Evolutionary conservation across 441 rosid genomes (phyloP), one percentile per base, ranked within the genome.

Genomic region (Omphalea diandra): DNA sequence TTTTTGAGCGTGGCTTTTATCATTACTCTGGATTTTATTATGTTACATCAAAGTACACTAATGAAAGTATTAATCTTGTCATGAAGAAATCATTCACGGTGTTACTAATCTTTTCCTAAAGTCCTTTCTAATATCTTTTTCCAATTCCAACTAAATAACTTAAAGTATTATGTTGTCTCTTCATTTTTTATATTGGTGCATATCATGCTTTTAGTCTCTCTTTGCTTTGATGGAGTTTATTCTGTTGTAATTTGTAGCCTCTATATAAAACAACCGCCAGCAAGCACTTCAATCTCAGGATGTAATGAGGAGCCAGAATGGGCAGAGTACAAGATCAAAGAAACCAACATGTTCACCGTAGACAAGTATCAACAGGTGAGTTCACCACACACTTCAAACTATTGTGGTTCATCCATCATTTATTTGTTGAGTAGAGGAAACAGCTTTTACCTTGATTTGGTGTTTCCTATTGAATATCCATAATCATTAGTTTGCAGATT

Each of bases 301-400:
- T 63, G 71, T n/a, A 84, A 83, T 10, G 92, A 88, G 53, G 87
- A 91, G 81, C 77, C 85, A 0, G 96, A 91, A 59, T 94, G 97
- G 98, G 89, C 89, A 22, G 98, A 91, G 69, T 94, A 91, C 83
- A 91, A 91, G 74, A 84, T 94, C 58, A 94, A 94, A 74, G 98
- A 94, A 72, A 85, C 96, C 62, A 91, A 90, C 75, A 87, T 94
- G 94, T 91, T 94, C 78, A 91, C 98, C 2, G 88, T 84, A 1
- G 97, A 94, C 81, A 88, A 85, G 69, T 90, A 94, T 74, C 98
- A 94, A 57, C 95, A 91, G 88, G 98, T 91, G 85, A 80, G 79
- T 70, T 76, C 55, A 54, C 65, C 69, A 66, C 55, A 61, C 22
- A 7, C 8, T 68, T 35, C 29, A 43, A 62, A 12, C 20, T 52